Conservation (phyloP, 805 yeast species). For the Candida xyloterini region DNA sequence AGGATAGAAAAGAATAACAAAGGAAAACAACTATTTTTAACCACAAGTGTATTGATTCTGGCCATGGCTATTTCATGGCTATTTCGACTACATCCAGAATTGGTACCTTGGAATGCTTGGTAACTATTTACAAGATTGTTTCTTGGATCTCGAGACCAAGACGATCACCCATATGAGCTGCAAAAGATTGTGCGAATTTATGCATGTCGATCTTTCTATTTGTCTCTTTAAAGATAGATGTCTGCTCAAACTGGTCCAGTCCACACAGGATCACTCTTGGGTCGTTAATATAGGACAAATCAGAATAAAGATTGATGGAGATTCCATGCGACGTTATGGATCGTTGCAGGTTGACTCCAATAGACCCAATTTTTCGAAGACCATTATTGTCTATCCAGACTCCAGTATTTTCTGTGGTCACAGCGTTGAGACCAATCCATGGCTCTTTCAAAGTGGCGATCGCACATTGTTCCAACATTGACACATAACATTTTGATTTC, state of each 20-base stretch:
- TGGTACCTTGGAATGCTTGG: not conserved
- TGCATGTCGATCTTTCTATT: conserved; percentile 11
- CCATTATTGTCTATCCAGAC: conserved; percentile 62
- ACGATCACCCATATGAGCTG: conserved; percentile 39
- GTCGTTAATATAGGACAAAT: conserved; percentile 64
- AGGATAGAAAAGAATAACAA: not conserved
- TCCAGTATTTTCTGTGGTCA: conserved; percentile 72
- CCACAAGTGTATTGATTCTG: not conserved
- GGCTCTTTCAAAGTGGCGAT: conserved; percentile 20
- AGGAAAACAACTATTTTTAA: not conserved
- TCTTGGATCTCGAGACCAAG: conserved; percentile 28
- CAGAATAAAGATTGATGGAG: conserved; percentile 74
- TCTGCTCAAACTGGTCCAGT: conserved; percentile 56
- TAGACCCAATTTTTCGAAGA: conserved; percentile 71
- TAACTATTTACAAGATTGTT: not conserved
- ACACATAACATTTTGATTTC: conserved; percentile 50
- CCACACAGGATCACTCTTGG: conserved; percentile 80
- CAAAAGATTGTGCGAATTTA: conserved; percentile 44
- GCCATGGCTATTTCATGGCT: conserved; percentile 2
- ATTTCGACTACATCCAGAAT: not conserved
- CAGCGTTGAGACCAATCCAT: conserved; percentile 39
- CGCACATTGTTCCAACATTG: conserved; percentile 43
- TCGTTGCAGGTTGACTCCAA: conserved; percentile 84
- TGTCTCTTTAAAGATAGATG: conserved; percentile 41
- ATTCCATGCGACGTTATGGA: conserved; percentile 88